A percentile compares a stretch with the other conserved stretches of the same genome.
Evolutionary conservation across 371 early-diverging fungal genomes (phyloP).

Genomic region (Mortierella sp.): DNA sequence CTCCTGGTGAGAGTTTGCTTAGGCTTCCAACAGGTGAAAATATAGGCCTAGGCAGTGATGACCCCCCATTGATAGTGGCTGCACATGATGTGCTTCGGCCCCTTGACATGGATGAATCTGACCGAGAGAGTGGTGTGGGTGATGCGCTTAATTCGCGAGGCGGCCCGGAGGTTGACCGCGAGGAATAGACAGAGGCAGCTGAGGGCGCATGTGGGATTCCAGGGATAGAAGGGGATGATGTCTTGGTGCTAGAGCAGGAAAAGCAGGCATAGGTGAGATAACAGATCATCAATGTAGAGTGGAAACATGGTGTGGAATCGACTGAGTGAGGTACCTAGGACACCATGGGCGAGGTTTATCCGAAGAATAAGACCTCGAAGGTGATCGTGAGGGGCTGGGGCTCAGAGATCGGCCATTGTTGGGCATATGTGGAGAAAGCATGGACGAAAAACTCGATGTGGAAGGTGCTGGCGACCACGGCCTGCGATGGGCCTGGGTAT

Average conservation of each 20-base stretch:
- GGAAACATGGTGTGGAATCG: not conserved
- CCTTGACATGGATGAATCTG: conserved; percentile 12
- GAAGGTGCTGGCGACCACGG: conserved; percentile 49
- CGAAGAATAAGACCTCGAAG: conserved; percentile 28
- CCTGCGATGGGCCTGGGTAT: conserved; percentile 12
- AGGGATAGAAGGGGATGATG: conserved; percentile 47
- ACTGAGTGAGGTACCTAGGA: conserved; percentile 28
- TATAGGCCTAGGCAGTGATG: conserved; percentile 19
- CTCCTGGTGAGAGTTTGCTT: conserved; percentile 31
- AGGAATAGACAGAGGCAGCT: conserved; percentile 26
- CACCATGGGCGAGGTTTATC: conserved; percentile 54
- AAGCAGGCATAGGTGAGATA: not conserved
- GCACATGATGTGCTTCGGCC: conserved; percentile 29
- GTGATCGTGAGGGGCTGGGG: conserved; percentile 31
- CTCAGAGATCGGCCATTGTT: conserved; percentile 21
- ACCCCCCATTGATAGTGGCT: conserved; percentile 18
- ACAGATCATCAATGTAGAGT: not conserved
- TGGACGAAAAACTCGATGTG: conserved; percentile 21
- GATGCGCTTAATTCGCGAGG: conserved; percentile 22
- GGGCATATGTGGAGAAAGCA: conserved; percentile 31
- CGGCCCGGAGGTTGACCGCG: conserved; percentile 22
- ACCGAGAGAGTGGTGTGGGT: conserved; percentile 9
- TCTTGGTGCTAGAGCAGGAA: conserved; percentile 26
- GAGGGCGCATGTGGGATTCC: conserved; percentile 42
- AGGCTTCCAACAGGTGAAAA: conserved; percentile 40